Evolutionary conservation across 2,329 filamentous ascomycete species (phyloP), one percentile per base, ranked within the genome.

Genomic region (Zymoseptoria brevis): DNA sequence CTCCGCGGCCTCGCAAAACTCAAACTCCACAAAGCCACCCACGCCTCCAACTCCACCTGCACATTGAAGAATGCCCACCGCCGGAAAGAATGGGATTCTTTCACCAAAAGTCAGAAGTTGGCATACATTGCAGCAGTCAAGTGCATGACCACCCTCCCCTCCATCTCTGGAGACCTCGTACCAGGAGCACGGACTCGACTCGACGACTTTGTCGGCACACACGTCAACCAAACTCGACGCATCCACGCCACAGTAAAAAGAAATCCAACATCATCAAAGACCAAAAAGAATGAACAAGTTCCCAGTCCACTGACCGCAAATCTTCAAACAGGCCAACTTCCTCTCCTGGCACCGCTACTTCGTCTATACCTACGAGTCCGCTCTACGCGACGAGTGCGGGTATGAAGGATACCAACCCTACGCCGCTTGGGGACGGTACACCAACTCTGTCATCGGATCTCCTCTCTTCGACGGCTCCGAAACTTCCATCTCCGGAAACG

Each of bases 401-500:
- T 79, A 77, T 58, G 71, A 64, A 8, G 75, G 75, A 54, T 71
- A 71, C 50, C 72, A 75, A 53, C 76, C 76, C 68, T 61, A 60
- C 45, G 41, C 21, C 8, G 48, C 57, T 21, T 60, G 54, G 54
- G 55, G 29, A 1, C 29, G 52, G 2, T 54, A 51, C 16, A 26
- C 54, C 21, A 51, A 57, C 26, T 19, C 24, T 19, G 55, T 57
- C 8, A 50, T 60, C 48, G 19, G 26, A 16, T 35, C 55, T 0
- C 79, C 81, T 8, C 66, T 83, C 56, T 83, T 58, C 50, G 59
- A 61, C 49, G 59, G 59, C 8, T 56, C 53, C 1, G 57, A 61
- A 4, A 59, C 54, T 13, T 61, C 59, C 30, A 56, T 85, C 58
- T 80, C 82, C 63, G 82, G 82, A 54, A 69, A 71, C 50, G 68